phyloP scores from a whole-genome alignment of 2,329 filamentous ascomycete species.

The Xylaria sp. region DNA sequence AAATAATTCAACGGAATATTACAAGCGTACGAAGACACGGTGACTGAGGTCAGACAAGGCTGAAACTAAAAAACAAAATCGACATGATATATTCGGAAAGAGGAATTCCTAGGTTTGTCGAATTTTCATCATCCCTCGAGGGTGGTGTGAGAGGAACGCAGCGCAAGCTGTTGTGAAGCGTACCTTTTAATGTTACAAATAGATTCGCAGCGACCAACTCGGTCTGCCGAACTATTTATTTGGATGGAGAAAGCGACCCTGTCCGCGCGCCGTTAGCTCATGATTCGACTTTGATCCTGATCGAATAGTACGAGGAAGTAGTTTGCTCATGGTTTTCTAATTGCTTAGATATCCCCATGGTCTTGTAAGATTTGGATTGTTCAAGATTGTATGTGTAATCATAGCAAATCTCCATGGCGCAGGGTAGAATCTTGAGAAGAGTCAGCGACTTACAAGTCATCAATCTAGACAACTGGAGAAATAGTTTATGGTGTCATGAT shows the following conservation, averaged over 20 bases:
- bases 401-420: constrained; percentile 47
- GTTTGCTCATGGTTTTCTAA: constrained; percentile 67
- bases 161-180: background rate
- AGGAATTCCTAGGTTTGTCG: constrained; percentile 73
- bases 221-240: background rate
- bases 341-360: constrained; percentile 64
- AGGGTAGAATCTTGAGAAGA: background rate
- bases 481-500: background rate
- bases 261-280: constrained; percentile 32
- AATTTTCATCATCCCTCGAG: constrained; percentile 66
- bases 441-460: constrained; percentile 10
- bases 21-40: constrained; percentile 38
- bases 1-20: constrained; percentile 13
- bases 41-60: constrained; percentile 69
- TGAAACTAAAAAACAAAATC: constrained; percentile 70
- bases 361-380: constrained; percentile 72
- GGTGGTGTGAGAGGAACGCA: background rate
- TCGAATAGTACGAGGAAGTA: constrained; percentile 1
- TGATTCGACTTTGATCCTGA: background rate
- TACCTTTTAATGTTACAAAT: constrained; percentile 28
- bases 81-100: constrained; percentile 73
- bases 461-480: constrained; percentile 9
- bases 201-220: background rate
- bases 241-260: constrained; percentile 4
- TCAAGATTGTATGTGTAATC: constrained; percentile 57